These are phyloP conservation scores for Zoysia japonica DNA, from an alignment of 176 grass and related monocot genomes.

Conservation along the genomic window DNA sequence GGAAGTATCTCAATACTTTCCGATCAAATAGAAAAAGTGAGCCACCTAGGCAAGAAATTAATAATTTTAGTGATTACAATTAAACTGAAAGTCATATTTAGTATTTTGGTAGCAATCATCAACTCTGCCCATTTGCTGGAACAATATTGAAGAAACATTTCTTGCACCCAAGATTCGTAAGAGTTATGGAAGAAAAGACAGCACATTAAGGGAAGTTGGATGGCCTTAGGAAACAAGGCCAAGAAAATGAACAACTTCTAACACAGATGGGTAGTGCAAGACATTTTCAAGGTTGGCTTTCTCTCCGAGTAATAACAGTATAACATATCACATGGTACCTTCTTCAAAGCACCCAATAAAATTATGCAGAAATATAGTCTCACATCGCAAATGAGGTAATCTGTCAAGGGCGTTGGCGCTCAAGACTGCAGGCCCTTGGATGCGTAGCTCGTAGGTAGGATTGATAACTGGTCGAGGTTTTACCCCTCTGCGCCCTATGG, in stretches of 20 bases:
- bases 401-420: too few species aligned
- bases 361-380: slow-evolving; percentile 12
- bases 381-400: background rate
- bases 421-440: too few species aligned
- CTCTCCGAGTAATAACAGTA: background rate
- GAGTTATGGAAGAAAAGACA: background rate
- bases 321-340: background rate
- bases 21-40: slow-evolving; percentile 74
- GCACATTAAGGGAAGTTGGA: background rate
- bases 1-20: slow-evolving; percentile 64
- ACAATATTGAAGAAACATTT: background rate
- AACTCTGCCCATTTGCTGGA: background rate
- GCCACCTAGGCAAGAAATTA: slow-evolving; percentile 48
- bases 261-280: background rate
- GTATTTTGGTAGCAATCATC: slow-evolving; percentile 11
- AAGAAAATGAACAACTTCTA: background rate
- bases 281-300: too few species aligned
- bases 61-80: slow-evolving; percentile 30
- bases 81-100: background rate
- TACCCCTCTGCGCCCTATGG: too few species aligned
- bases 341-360: slow-evolving; percentile 1
- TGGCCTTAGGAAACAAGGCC: background rate
- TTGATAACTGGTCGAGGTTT: too few species aligned
- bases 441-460: too few species aligned
- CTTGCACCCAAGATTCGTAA: background rate